These are phyloP conservation scores for Phytopythium delawarense DNA, from an alignment of 352 stramenopile species.

Conservation along the genomic window DNA sequence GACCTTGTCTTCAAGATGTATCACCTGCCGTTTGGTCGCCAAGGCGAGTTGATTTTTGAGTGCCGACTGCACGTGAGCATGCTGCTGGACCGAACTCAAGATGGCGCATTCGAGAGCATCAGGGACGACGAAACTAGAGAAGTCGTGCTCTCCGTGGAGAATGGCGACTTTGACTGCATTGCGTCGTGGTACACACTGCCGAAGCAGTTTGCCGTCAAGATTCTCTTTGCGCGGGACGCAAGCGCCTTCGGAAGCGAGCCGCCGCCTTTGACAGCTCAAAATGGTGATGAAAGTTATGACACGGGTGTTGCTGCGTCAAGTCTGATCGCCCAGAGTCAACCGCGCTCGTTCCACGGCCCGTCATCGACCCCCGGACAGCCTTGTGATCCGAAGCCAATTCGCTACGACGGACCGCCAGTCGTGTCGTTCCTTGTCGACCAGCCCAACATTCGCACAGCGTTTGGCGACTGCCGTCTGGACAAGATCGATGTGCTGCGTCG, in stretches of 20 bases:
- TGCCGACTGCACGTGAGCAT: constrained; percentile 66
- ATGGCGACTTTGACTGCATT: constrained; percentile 82
- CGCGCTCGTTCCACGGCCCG: constrained; percentile 19
- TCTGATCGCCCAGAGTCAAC: constrained; percentile 3
- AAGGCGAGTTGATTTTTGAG: constrained; percentile 82
- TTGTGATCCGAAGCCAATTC: constrained; percentile 40
- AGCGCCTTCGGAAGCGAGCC: constrained; percentile 46
- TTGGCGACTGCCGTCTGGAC: constrained; percentile 76
- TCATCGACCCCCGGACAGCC: constrained; percentile 8
- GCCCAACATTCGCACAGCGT: constrained; percentile 59
- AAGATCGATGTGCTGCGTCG: constrained; percentile 80
- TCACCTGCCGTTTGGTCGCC: constrained; percentile 78
- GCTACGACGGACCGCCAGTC: constrained; percentile 64
- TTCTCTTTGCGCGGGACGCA: constrained; percentile 46
- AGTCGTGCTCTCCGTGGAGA: constrained; percentile 36
- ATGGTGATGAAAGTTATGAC: constrained; percentile 15
- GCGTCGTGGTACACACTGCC: constrained; percentile 64
- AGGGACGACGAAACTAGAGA: background rate
- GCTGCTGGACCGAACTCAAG: constrained; percentile 52
- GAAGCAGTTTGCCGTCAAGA: constrained; percentile 55
- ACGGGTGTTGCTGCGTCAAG: background rate
- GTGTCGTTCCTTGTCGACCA: constrained; percentile 68
- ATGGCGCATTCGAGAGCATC: constrained; percentile 5
- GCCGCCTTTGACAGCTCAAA: constrained; percentile 12
- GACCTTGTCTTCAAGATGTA: constrained; percentile 86